Base-by-base conservation (phyloP, 108 stramenopile genomes). In the Conticribra guillardii region DNA sequence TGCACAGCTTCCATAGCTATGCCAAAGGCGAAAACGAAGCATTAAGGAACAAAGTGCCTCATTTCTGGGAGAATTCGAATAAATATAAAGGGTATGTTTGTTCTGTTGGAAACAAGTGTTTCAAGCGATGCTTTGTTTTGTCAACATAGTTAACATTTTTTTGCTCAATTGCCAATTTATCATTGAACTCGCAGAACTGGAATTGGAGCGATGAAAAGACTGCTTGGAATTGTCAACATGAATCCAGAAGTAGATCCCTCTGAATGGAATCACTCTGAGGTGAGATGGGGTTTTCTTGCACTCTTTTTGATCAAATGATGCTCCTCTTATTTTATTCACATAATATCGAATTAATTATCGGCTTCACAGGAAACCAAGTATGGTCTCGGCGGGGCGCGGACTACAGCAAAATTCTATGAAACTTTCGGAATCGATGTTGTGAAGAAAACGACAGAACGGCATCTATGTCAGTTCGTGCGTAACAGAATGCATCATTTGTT, bases 1-100 rank as follows among this genome's bases (percentile, higher is more conserved):
- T n/a, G n/a, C n/a, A n/a, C 37, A 41, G 37, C 47, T 87, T 87
- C 53, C 86, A 87, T 56, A 70, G 77, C 46, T 87, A 87, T 34
- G 87, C 80, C 24, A 77, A 73, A 9, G 67, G 76, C 22, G 31
- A 7, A 30, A 80, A 71, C 28, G 44, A 63, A 27, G 58, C 52
- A 21, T 64, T 31, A 44, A 57, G 80, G 32, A 75, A 75, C 41
- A 71, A 78, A 41, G 80, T 81, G 0, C 75, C 62, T 16, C 64
- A 73, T 27, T 86, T 79, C 27, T 84, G 80, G 82, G 76, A 79
- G 27, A 50, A 87, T 54, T 41, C 79, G 23, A 44, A 59, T 2
- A 45, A 22, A 9, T 81, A 67, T 54, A 52, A 56, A 32, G 87
- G 84, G 37, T 41, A 41, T 9, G 37, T 9, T 41, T 41, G 37